Evolutionary conservation across 2,329 filamentous ascomycete species (phyloP).

Genomic region (Cladosporium sp.): DNA sequence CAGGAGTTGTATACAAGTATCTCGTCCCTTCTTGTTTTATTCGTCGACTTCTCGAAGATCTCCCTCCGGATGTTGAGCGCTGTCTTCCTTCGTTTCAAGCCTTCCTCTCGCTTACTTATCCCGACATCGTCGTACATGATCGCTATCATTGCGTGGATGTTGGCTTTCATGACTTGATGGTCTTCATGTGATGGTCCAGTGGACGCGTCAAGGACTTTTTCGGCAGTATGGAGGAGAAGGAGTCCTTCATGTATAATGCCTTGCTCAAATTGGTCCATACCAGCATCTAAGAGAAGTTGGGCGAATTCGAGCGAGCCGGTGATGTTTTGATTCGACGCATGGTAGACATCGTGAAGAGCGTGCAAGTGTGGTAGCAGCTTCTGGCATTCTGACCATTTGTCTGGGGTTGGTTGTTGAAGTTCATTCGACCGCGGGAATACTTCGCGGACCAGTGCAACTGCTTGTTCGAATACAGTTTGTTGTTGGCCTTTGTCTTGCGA

Average conservation of each 20-base stretch:
- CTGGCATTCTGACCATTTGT: neutral
- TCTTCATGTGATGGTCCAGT: neutral
- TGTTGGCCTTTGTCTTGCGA: neutral
- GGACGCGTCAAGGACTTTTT: neutral
- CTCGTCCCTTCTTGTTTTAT: neutral
- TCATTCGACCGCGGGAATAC: neutral
- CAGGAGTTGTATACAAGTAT: neutral
- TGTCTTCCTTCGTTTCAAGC: neutral
- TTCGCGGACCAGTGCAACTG: constrained; percentile 3
- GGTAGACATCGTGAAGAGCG: constrained; percentile 1
- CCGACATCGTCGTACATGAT: neutral
- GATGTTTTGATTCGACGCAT: neutral
- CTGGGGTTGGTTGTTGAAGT: constrained; percentile 6
- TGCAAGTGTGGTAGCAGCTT: constrained; percentile 3
- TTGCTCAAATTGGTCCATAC: neutral
- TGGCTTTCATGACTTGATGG: neutral
- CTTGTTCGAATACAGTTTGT: neutral
- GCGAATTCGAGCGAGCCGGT: neutral
- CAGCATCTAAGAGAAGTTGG: neutral
- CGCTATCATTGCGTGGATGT: neutral
- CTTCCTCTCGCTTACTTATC: neutral
- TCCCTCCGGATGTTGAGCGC: neutral
- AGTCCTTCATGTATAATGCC: neutral
- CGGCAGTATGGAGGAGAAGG: neutral
- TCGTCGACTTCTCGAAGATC: neutral